A percentile compares a stretch with the other conserved stretches of the same genome.
These are phyloP conservation scores for Monotropa hypopitys DNA, from an alignment of 179 eudicot genomes.

Conservation along the genomic window DNA sequence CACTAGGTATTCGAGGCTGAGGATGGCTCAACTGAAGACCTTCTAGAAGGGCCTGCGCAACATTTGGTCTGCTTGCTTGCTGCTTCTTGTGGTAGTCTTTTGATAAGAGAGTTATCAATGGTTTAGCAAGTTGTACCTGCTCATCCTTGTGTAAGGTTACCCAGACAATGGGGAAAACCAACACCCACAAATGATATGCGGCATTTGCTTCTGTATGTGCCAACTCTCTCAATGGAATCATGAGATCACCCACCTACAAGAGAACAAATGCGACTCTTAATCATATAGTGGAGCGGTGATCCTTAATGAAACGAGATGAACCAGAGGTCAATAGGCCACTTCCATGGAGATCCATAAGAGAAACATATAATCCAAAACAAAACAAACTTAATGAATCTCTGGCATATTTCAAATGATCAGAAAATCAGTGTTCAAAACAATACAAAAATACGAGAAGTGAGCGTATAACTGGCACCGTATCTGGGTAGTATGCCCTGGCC, in stretches of 20 bases:
- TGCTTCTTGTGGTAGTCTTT: constrained; percentile 96
- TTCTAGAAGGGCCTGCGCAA: constrained; percentile 95
- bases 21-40: constrained; percentile 99
- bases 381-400: background rate
- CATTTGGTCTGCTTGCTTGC: constrained; percentile 86
- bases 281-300: background rate
- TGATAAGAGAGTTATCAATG: constrained; percentile 80
- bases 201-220: constrained; percentile 99
- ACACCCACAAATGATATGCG: constrained; percentile 95
- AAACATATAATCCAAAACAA: background rate
- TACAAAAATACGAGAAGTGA: background rate
- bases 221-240: constrained; percentile 82
- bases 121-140: constrained; percentile 89
- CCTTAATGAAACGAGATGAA: background rate
- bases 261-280: background rate
- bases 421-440: background rate
- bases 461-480: background rate
- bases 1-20: constrained; percentile 99
- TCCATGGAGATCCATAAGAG: background rate
- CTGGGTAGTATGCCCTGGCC: background rate
- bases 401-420: background rate
- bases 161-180: constrained; percentile 98
- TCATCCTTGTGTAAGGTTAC: constrained; percentile 94
- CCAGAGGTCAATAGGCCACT: background rate
- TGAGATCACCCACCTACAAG: constrained; percentile 83